phyloP scores from a whole-genome alignment of 169 alveolate genomes.

The Cryptosporidium canis region DNA sequence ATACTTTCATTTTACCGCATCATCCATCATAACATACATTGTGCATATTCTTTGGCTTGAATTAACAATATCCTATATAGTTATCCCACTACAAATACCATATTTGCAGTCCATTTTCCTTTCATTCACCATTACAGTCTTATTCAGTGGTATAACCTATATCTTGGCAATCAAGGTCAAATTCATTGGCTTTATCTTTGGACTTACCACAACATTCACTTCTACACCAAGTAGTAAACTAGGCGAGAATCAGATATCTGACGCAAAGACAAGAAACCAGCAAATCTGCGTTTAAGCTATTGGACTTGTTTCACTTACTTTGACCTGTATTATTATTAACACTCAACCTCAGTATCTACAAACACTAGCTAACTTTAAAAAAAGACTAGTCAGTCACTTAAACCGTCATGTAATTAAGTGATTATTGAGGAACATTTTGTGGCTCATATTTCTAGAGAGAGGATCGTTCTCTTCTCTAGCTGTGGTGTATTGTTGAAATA shows the following conservation, averaged over 20 bases:
- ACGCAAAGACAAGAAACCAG: background rate
- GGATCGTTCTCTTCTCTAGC: background rate
- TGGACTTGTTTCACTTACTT: too few relatives aligned
- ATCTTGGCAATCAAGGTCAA: conserved; percentile 8
- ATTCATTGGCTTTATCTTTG: conserved; percentile 26
- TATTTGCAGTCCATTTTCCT: conserved; percentile 23
- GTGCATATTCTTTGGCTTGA: conserved; percentile 69
- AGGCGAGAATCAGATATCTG: background rate
- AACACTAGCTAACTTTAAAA: too few relatives aligned
- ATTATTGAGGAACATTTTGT: too few relatives aligned
- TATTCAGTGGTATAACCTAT: conserved; percentile 6
- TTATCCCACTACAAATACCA: conserved; percentile 44
- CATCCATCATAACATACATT: conserved; percentile 45
- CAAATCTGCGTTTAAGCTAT: conserved; percentile 20
- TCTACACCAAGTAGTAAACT: background rate
- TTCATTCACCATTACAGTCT: background rate
- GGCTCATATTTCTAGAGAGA: too few relatives aligned
- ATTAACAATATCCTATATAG: conserved; percentile 2
- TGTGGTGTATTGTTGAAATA: background rate
- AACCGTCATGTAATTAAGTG: too few relatives aligned
- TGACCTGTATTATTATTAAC: too few relatives aligned
- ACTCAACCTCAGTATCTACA: too few relatives aligned
- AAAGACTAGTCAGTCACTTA: too few relatives aligned
- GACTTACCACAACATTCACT: conserved; percentile 30
- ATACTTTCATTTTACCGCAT: conserved; percentile 51